Conservation (phyloP, 257 asterid species). For the Vinca minor region DNA sequence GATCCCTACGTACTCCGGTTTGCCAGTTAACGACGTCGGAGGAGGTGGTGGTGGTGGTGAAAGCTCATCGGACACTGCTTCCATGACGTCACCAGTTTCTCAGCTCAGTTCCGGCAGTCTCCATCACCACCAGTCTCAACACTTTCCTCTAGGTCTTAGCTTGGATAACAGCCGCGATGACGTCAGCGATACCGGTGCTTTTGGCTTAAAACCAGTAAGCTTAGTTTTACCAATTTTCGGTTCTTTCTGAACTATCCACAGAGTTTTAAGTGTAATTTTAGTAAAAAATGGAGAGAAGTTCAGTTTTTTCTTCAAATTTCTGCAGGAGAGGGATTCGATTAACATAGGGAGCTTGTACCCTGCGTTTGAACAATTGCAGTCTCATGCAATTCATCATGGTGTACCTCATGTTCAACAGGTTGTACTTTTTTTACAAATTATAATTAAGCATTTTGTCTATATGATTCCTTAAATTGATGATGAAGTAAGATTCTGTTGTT, state of each 20-base stretch:
- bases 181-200: too few species aligned
- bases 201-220: too few species aligned
- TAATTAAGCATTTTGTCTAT: neutral
- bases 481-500: neutral
- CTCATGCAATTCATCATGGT: constrained; percentile 46
- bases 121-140: constrained; percentile 34
- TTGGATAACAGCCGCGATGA: constrained; percentile 59
- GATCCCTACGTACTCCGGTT: constrained; percentile 58
- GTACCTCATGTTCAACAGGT: constrained; percentile 55
- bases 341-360: too few species aligned
- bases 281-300: too few species aligned
- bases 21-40: constrained; percentile 38
- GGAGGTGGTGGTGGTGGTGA: too few species aligned
- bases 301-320: too few species aligned
- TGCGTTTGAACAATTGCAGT: constrained; percentile 52
- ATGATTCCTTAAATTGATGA: neutral
- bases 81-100: constrained; percentile 35
- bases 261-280: too few species aligned
- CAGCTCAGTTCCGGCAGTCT: constrained; percentile 30
- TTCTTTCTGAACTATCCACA: too few species aligned
- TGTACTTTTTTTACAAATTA: neutral
- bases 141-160: constrained; percentile 64
- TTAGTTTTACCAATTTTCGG: too few species aligned
- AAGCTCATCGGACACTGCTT: constrained; percentile 41
- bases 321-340: too few species aligned